Conservation (phyloP, 768 basidiomycete genomes). For the Dentipellis sp. region DNA sequence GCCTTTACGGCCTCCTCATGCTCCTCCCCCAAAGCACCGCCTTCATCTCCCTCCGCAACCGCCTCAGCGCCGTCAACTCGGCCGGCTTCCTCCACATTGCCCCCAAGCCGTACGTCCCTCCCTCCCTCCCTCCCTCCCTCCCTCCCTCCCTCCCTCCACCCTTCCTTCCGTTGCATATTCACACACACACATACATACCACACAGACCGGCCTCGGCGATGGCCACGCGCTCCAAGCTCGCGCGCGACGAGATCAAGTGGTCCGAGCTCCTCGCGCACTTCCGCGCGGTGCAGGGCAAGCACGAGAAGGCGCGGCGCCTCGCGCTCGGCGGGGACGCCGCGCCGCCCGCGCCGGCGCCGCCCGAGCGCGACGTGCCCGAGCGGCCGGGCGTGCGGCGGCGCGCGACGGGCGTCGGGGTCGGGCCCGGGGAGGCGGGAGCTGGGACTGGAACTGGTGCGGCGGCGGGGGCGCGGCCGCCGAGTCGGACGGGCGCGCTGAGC, state of each 20-base stretch:
- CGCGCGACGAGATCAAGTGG: constrained; percentile 94
- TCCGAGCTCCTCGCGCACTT: constrained; percentile 90
- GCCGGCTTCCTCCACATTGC: constrained; percentile 89
- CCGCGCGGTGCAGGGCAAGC: constrained; percentile 77
- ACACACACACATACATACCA: not conserved
- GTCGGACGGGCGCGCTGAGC: constrained; percentile 10
- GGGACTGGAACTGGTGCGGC: not conserved
- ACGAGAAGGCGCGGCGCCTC: constrained; percentile 85
- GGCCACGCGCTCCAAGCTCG: constrained; percentile 63
- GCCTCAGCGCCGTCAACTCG: constrained; percentile 90
- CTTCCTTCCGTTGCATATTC: not conserved
- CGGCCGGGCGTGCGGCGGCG: constrained; percentile 51
- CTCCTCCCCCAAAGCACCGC: constrained; percentile 94
- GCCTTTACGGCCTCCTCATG: constrained; percentile 95
- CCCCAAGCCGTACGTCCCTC: constrained; percentile 66
- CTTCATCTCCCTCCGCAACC: constrained; percentile 88
- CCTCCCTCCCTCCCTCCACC: constrained; percentile 1
- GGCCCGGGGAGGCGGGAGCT: not conserved
- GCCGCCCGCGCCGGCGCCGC: constrained; percentile 22
- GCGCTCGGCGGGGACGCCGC: constrained; percentile 54
- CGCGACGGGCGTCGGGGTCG: constrained; percentile 29
- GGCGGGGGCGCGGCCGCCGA: constrained; percentile 28
- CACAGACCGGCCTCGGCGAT: constrained; percentile 20
- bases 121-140: not conserved
- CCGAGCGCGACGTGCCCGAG: constrained; percentile 14